Base-by-base conservation (phyloP, 2,329 filamentous ascomycete genomes). In the Ilyonectria mors-panacis region DNA sequence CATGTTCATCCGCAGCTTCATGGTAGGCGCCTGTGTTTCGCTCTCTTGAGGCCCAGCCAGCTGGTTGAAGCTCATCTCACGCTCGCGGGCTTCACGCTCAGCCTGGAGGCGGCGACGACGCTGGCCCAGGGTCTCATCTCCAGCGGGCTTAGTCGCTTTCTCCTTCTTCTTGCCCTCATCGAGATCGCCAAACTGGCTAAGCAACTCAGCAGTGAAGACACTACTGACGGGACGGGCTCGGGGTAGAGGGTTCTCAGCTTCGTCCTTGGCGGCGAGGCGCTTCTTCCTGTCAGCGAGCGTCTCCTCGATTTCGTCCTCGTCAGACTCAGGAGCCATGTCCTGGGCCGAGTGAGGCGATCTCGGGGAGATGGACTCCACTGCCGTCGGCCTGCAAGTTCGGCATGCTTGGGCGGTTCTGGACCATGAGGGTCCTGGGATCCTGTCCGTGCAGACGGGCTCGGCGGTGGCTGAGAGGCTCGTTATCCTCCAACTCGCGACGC, bases 401-500 rank as follows among this genome's bases (percentile, higher is more conserved):
- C 70, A 83, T 80, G 73, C 82, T 87, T 48, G 81, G 81, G 54
- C 82, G 83, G 58, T 78, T 79, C 57, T 78, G 79, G 62, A 79
- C 73, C 6, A 77, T 78, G 7, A 82, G 78, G 0, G 81, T 80
- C 48, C 82, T 80, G 19, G 87, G 86, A 48, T 85, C 83, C 17
- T 87, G 85, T 42, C 93, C 93, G 48, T 91, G 87, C 7, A 98
- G 85, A 63, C 95, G 88, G 45, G 92, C 92, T 54, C 93, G 90
- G 3, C 95, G 91, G 44, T 87, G 87, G 74, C 92, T 94, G 21
- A 98, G 84, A 0, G 96, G 95, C 78, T 98, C 96, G 62, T 94
- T 96, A 75, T 99, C 96, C 78, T 99, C 96, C 71, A 96, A 83
- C 66, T 97, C 92, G 53, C 94, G 90, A 74, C 89, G 90, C 77